Base-by-base conservation (phyloP, 2,329 filamentous ascomycete genomes). In the Tolypocladium tundrense region DNA sequence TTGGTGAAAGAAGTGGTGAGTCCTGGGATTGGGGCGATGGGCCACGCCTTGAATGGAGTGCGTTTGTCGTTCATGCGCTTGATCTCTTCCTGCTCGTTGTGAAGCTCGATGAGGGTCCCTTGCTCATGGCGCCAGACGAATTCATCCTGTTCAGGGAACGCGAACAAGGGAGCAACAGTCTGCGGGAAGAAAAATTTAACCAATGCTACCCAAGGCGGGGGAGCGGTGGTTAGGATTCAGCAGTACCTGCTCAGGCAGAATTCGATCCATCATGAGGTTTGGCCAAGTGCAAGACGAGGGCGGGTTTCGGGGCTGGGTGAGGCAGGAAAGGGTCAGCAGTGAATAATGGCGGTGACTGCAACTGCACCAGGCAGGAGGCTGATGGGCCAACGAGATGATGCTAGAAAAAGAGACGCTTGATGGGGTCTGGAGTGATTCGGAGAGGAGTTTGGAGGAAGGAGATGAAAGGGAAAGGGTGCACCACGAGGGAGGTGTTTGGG, bases 81-180 rank as follows among this genome's bases (percentile, higher is more conserved):
- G 1, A 72, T 41, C 0, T 62, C 16, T 1, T 62, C 55, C 9
- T 64, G 59, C 39, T 73, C 70, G n/a, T 73, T 73, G 0, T 63
- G 57, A 63, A 70, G 67, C 43, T 73, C 71, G 19, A 73, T 73
- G 0, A 68, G 21, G 0, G 71, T 72, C 0, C 69, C 71, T 40
- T 67, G 63, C 40, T 72, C 68, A 48, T 70, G 68, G 2, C 67
- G 59, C 27, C 55, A 58, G 4, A 66, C 60, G 31, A 68, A 73
- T 2, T 64, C 64, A 4, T 67, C 63, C 33, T 64, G 57, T 1
- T 58, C 42, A 1, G 62, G 60, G 24, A 72, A 68, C 0, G 61
- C 48, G 61, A 60, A 24, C 33, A 63, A n/a, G 21, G 62, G 58
- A 56, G 57, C 21, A 41, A 58, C 55, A 58, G 45, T 27, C 57